These are phyloP conservation scores for Thielaviopsis populi DNA, from an alignment of 2,329 filamentous ascomycete species.

Conservation along the genomic window DNA sequence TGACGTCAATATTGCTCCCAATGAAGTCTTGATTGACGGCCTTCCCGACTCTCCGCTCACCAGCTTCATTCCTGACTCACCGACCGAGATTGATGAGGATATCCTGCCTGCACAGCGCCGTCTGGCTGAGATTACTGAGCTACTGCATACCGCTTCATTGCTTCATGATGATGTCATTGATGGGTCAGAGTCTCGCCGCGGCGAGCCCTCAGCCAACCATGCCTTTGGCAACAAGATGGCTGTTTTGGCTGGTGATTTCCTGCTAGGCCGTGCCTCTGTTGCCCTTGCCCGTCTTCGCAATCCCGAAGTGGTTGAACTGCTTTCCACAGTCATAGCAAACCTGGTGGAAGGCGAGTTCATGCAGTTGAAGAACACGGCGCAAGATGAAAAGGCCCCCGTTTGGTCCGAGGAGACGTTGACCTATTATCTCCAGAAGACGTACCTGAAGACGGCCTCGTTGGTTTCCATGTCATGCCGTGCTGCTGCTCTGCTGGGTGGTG, in stretches of 20 bases:
- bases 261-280: constrained; percentile 83
- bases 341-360: constrained; percentile 98
- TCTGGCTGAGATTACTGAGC: constrained; percentile 88
- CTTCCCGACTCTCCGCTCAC: constrained; percentile 46
- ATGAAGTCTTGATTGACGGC: constrained; percentile 53
- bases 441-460: constrained; percentile 87
- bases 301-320: constrained; percentile 83
- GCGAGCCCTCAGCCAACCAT: constrained; percentile 75
- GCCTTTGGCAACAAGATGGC: constrained; percentile 99
- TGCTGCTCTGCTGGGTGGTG: constrained; percentile 68
- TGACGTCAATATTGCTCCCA: constrained; percentile 40
- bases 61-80: constrained; percentile 28
- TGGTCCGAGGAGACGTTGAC: constrained; percentile 81
- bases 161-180: constrained; percentile 98
- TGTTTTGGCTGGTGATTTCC: constrained; percentile 89
- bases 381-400: constrained; percentile 66
- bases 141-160: constrained; percentile 92
- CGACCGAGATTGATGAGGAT: constrained; percentile 34
- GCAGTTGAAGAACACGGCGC: constrained; percentile 93
- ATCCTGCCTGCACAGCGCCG: constrained; percentile 89
- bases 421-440: constrained; percentile 97
- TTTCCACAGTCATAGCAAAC: constrained; percentile 94
- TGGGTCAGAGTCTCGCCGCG: constrained; percentile 70
- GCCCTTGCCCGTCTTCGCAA: constrained; percentile 80
- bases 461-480: constrained; percentile 95